phyloP scores from a whole-genome alignment of 164 flowering plant species.

The Macadamia tetraphylla region DNA sequence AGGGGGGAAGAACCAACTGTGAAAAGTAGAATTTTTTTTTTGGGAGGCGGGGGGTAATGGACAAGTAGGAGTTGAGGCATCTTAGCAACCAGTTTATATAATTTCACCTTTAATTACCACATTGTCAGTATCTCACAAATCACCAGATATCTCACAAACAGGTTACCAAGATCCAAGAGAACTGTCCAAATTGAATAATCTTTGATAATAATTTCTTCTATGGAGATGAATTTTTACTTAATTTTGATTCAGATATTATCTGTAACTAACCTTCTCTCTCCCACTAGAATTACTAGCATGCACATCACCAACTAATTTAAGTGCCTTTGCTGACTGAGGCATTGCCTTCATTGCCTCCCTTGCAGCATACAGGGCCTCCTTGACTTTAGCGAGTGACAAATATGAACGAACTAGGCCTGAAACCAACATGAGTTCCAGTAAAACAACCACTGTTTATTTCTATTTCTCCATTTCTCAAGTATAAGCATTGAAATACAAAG shows the following conservation, averaged over 20 bases:
- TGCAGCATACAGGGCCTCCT: slow-evolving; percentile 85
- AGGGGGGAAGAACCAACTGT: too few relatives aligned
- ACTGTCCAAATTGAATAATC: not conserved
- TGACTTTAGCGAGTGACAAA: slow-evolving; percentile 71
- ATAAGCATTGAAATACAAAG: not conserved
- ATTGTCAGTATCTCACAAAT: not conserved
- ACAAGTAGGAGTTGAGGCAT: too few relatives aligned
- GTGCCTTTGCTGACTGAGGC: slow-evolving; percentile 95
- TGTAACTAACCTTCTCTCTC: slow-evolving; percentile 71
- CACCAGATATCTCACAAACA: not conserved
- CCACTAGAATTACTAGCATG: slow-evolving; percentile 80
- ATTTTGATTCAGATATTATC: not conserved
- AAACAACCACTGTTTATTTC: not conserved
- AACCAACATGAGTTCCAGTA: slow-evolving; percentile 13
- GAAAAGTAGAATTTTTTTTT: too few relatives aligned
- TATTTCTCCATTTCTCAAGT: not conserved
- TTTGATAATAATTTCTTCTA: not conserved
- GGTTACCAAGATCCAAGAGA: not conserved
- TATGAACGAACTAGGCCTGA: slow-evolving; percentile 89
- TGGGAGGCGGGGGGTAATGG: too few relatives aligned
- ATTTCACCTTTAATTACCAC: too few relatives aligned
- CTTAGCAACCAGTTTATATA: too few relatives aligned
- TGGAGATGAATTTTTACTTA: not conserved
- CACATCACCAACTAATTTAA: slow-evolving; percentile 95
- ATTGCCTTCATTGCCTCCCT: slow-evolving; percentile 95